Evolutionary conservation across 768 basidiomycete species (phyloP), one percentile per base, ranked within the genome.

Genomic region (Amanita brunnescens): DNA sequence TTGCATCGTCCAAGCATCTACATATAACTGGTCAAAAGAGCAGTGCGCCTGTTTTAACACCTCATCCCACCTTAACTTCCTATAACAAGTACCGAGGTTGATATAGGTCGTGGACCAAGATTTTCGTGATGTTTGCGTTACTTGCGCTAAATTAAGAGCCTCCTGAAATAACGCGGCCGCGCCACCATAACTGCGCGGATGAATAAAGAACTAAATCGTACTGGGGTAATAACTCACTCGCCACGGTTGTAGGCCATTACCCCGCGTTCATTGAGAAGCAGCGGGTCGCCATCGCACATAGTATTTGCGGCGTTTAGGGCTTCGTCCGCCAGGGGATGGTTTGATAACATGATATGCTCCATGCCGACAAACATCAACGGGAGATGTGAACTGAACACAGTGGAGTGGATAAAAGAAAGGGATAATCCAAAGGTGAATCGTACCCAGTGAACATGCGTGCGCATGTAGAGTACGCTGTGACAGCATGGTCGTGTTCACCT

Each of bases 401-500:
- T 13, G n/a, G 21, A 40, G 18, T 16, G 21, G 30, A 20, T 18
- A 24, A 47, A 32, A 34, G 29, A 21, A 32, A 33, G 7, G 18
- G 21, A 16, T 7, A 10, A 13, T 20, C 1, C 2, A 16, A 39
- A 42, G 33, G 24, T 6, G 39, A 58, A 13, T 24, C 78, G 47
- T 62, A 93, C 90, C 95, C 96, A 53, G 87, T 88, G 63, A 97
- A 97, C 74, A 98, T 85, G 32, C 95, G 74, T 4, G 92, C 90
- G 52, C 91, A 93, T 0, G 96, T 98, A 20, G 95, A 97, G 66
- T 99, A 99, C 1, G 96, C 95, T 0, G 92, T 97, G 40, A 98
- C 91, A 2, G 96, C 95, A 61, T 97, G 94, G 59, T 98, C 95
- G 70, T 98, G 96, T 64, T 99, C 96, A 13, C 94, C 94, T 65